Percentiles rank a stretch among this genome's conserved stretches.
Evolutionary conservation across 257 asterid species (phyloP).

Genomic region (Fraxinus americana): DNA sequence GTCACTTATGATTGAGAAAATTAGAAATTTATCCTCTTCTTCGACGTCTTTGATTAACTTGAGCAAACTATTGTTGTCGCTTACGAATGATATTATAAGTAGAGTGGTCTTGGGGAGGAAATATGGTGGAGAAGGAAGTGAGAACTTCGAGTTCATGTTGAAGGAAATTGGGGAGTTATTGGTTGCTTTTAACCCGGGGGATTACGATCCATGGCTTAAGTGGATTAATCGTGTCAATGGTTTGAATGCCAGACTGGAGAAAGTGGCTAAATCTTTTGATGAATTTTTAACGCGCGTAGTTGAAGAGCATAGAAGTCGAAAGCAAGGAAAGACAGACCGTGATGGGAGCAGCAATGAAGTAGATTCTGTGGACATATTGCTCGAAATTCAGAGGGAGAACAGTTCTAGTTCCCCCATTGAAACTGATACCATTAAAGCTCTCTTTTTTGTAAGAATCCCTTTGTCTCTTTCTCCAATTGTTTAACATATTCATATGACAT

Average conservation of each 20-base stretch:
- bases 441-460: no score
- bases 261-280: neutral
- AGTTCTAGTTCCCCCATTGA: no score
- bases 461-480: no score
- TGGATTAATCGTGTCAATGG: neutral
- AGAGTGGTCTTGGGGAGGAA: neutral
- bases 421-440: no score
- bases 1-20: neutral
- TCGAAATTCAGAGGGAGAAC: no score
- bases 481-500: no score
- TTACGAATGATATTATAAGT: neutral
- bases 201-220: neutral
- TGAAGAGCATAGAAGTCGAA: no score
- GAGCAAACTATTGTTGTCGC: neutral
- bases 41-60: neutral
- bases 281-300: no score
- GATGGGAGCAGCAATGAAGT: no score
- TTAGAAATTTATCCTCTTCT: neutral
- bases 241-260: neutral
- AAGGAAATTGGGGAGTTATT: neutral
- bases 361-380: no score
- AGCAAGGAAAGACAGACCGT: no score
- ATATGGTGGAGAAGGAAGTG: neutral
- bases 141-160: neutral
- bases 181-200: neutral